Evolutionary conservation across 768 basidiomycete species (phyloP), one percentile per base, ranked within the genome.

Genomic region (Serpula lacrymans): DNA sequence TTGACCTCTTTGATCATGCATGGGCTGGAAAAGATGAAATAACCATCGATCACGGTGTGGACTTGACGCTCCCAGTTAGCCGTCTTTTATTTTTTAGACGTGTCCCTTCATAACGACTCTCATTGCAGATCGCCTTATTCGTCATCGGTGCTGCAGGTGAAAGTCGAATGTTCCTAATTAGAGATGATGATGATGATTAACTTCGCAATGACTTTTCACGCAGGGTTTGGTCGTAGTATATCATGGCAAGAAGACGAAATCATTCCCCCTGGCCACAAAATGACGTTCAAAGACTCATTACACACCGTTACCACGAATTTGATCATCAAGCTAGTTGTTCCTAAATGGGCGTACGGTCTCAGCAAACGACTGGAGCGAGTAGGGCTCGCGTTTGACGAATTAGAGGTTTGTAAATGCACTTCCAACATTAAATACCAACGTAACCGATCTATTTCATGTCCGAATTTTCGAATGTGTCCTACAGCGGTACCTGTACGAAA

Each of bases 401-500:
- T 66, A 11, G 42, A 48, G 29, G 59, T 64, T 6, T 35, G 10
- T 14, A 14, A n/a, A n/a, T n/a, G n/a, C n/a, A n/a, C n/a, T n/a
- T n/a, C n/a, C n/a, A n/a, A n/a, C n/a, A n/a, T n/a, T n/a, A n/a
- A n/a, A n/a, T n/a, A n/a, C n/a, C n/a, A n/a, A n/a, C 6, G 18
- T 5, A 17, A 23, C 42, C 41, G 14, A n/a, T n/a, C n/a, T n/a
- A n/a, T n/a, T n/a, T n/a, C n/a, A n/a, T n/a, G n/a, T n/a, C n/a
- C 22, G 11, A 8, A 16, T 33, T 20, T 10, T 48, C n/a, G n/a
- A n/a, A n/a, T n/a, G n/a, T n/a, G n/a, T n/a, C n/a, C n/a, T n/a
- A n/a, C n/a, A 74, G 71, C 46, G 11, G 31, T 77, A 75, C 42
- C 70, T 79, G 66, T 43, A 51, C 3, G 76, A 78, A 50, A 79